Percentiles rank a stretch among this genome's conserved stretches.
Conservation (phyloP, 257 asterid genomes). For the Scutellaria minor region DNA sequence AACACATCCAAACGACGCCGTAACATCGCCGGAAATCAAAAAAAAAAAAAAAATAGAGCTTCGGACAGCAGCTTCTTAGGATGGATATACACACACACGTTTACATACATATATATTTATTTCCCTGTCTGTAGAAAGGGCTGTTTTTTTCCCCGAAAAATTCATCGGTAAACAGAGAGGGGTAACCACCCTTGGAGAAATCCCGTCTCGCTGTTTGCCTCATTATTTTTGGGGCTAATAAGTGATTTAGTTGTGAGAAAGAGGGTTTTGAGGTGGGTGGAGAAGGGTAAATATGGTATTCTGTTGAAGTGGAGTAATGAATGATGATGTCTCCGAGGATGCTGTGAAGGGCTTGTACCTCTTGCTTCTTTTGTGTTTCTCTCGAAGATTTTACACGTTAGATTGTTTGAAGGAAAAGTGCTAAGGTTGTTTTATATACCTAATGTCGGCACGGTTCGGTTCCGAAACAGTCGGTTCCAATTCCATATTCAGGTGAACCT, state of each 20-base stretch:
- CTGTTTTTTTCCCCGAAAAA: background rate
- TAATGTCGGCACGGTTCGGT: too few relatives aligned
- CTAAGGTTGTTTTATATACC: too few relatives aligned
- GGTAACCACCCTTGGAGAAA: slow-evolving; percentile 41
- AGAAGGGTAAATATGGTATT: background rate
- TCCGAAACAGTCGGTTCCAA: too few relatives aligned
- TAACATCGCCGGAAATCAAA: background rate
- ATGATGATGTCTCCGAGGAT: too few relatives aligned
- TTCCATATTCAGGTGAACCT: too few relatives aligned
- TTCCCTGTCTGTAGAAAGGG: slow-evolving; percentile 33
- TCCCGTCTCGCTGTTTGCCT: slow-evolving; percentile 37
- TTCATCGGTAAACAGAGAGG: too few relatives aligned
- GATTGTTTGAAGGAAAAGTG: too few relatives aligned
- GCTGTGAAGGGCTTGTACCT: too few relatives aligned
- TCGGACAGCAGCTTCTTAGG: background rate
- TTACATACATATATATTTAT: background rate
- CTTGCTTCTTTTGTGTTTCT: too few relatives aligned
- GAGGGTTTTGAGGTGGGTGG: background rate
- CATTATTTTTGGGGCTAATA: slow-evolving; percentile 23
- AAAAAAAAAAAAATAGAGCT: background rate
- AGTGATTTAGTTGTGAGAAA: background rate
- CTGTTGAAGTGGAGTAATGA: too few relatives aligned
- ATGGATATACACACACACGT: too few relatives aligned
- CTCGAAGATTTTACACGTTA: too few relatives aligned
- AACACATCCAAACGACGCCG: background rate